phyloP scores from a whole-genome alignment of 768 basidiomycete genomes.

The Lepiota brunneoincarnata region DNA sequence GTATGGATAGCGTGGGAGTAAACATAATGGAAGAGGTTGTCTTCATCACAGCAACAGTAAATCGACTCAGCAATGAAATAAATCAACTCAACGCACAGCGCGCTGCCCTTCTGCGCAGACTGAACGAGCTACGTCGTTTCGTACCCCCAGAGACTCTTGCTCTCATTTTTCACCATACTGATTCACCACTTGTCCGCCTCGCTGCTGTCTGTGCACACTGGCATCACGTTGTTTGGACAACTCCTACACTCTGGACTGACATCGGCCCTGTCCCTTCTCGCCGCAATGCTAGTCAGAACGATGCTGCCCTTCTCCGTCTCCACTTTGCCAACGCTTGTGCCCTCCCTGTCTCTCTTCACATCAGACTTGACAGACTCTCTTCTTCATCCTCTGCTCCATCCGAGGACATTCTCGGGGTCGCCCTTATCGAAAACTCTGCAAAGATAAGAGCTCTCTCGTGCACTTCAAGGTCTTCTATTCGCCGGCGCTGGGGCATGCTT shows the following conservation, averaged over 20 bases:
- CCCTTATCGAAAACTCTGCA: neutral
- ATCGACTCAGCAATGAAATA: neutral
- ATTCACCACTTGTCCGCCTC: neutral
- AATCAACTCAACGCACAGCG: neutral
- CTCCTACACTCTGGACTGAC: neutral
- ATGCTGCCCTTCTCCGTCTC: slow-evolving; percentile 8
- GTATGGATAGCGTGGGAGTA: neutral
- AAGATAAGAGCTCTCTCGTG: slow-evolving; percentile 1
- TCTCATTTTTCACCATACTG: neutral
- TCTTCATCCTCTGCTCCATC: slow-evolving; percentile 1
- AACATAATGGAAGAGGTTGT: neutral
- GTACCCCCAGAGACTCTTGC: slow-evolving; percentile 10
- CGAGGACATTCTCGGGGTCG: slow-evolving; percentile 3
- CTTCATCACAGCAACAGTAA: slow-evolving; percentile 4
- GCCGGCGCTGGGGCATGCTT: slow-evolving; percentile 8
- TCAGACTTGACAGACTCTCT: slow-evolving; percentile 10
- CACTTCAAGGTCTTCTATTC: slow-evolving; percentile 7
- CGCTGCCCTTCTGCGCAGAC: slow-evolving; percentile 5
- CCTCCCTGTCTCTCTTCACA: slow-evolving; percentile 6
- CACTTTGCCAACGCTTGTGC: slow-evolving; percentile 8
- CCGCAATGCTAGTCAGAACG: neutral
- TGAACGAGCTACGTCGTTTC: neutral
- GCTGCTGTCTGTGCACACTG: slow-evolving; percentile 5
- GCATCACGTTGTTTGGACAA: slow-evolving; percentile 1
- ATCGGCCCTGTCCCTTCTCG: slow-evolving; percentile 1